A percentile compares a stretch with the other conserved stretches of the same genome.
Conservation (phyloP, 495 filamentous ascomycete genomes). For the Massariosphaeria phaeospora region DNA sequence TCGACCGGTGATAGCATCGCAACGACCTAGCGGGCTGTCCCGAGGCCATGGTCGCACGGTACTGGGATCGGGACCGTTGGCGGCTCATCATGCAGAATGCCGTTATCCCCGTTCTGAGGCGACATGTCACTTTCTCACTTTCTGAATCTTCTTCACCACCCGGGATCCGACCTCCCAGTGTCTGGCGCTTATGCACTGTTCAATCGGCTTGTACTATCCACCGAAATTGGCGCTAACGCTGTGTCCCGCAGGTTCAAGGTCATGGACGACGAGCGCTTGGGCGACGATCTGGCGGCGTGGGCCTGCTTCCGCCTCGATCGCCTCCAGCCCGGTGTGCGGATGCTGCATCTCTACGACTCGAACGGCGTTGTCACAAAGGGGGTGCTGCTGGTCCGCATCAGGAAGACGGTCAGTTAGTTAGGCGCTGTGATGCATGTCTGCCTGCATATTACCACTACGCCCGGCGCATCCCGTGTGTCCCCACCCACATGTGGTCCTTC, state of each 20-base stretch:
- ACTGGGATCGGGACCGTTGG: slow-evolving; percentile 5
- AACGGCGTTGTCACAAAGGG: slow-evolving; percentile 58
- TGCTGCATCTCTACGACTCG: slow-evolving; percentile 66
- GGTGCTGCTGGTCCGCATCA: slow-evolving; percentile 63
- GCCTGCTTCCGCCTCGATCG: slow-evolving; percentile 80
- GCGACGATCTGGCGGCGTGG: slow-evolving; percentile 78
- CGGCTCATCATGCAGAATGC: slow-evolving; percentile 4
- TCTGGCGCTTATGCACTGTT: neutral
- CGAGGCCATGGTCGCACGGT: neutral
- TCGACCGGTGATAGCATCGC: neutral
- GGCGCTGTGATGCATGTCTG: too few relatives aligned
- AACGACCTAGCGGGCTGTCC: neutral
- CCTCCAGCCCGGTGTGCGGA: slow-evolving; percentile 65
- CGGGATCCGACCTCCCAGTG: neutral
- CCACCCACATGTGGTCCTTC: too few relatives aligned
- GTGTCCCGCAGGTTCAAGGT: slow-evolving; percentile 65
- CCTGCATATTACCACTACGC: too few relatives aligned
- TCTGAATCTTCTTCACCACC: neutral
- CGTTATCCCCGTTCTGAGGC: neutral
- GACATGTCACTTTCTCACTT: neutral
- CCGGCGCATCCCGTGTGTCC: too few relatives aligned
- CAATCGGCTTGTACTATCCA: neutral
- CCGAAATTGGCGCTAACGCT: neutral
- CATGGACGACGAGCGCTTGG: slow-evolving; percentile 66
- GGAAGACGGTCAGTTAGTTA: slow-evolving; percentile 47